A percentile compares a stretch with the other conserved stretches of the same genome.
These are phyloP conservation scores for Elsinoe arachidis DNA, from an alignment of 2,329 filamentous ascomycete genomes.

Conservation along the genomic window DNA sequence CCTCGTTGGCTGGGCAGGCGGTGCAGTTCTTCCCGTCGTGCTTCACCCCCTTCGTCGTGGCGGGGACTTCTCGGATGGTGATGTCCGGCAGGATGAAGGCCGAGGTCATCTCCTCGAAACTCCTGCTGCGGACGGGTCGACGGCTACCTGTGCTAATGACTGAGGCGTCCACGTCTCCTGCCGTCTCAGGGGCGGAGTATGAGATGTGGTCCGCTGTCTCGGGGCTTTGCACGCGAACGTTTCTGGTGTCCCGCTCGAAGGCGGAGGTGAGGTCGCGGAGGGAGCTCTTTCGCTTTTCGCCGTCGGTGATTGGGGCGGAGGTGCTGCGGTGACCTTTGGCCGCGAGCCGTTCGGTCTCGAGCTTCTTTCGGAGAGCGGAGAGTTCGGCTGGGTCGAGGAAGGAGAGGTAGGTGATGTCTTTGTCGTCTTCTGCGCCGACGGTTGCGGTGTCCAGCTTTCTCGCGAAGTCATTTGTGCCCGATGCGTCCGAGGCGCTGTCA, in stretches of 20 bases:
- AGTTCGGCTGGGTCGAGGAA: constrained; percentile 46
- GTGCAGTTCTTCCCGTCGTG: constrained; percentile 49
- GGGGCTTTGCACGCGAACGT: constrained; percentile 30
- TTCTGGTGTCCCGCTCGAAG: constrained; percentile 26
- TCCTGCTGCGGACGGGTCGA: constrained; percentile 38
- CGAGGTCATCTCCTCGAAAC: constrained; percentile 47
- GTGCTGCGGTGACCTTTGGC: constrained; percentile 30
- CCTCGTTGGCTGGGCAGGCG: constrained; percentile 36
- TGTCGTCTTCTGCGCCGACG: constrained; percentile 21
- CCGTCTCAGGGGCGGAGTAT: constrained; percentile 25
- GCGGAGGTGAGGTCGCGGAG: constrained; percentile 40
- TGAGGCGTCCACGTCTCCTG: constrained; percentile 33
- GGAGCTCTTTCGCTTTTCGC: constrained; percentile 45
- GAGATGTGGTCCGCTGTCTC: constrained; percentile 24
- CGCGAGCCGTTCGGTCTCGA: constrained; percentile 47
- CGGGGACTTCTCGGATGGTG: constrained; percentile 16
- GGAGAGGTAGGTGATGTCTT: constrained; percentile 46
- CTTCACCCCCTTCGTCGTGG: constrained; percentile 20
- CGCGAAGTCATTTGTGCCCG: constrained; percentile 39
- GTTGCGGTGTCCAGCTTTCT: constrained; percentile 38
- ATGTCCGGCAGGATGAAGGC: constrained; percentile 31
- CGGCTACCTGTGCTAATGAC: constrained; percentile 42
- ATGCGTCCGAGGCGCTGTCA: constrained; percentile 17
- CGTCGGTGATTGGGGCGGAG: constrained; percentile 16
- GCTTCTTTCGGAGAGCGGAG: constrained; percentile 43